Base-by-base conservation (phyloP, 2,329 filamentous ascomycete genomes). In the Aspergillus niger region DNA sequence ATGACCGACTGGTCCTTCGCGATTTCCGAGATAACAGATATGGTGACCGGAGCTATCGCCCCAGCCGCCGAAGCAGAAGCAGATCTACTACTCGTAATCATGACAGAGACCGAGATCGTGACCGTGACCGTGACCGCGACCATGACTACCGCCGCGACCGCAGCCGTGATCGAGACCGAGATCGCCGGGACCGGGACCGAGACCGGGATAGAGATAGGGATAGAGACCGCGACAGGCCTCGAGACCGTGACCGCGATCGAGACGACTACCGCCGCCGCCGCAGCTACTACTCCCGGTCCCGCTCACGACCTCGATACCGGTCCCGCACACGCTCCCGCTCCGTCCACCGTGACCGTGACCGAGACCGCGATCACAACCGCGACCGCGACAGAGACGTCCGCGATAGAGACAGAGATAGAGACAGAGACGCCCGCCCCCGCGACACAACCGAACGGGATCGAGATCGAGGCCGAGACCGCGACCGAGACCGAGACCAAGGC, bases 21-120 rank as follows among this genome's bases (percentile, higher is more conserved):
- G 72, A 70, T 55, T 74, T 68, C 62, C 70, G 69, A 28, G 59
- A 63, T 38, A 69, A 71, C 26, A 66, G 69, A 50, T 69, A 64
- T 24, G 68, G 68, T 43, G 71, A 74, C 55, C 64, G 67, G 60
- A 71, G 70, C 63, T 77, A 74, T 60, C 69, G 75, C 36, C 74
- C 72, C 41, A 61, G 54, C 48, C 70, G 70, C 58, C 72, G 73
- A 38, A 77, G 74, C 59, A 71, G 72, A 36, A 78, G 76, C 57
- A 67, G 72, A 59, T 76, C 74, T 26, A 61, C 60, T 15, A 65
- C 61, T 43, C 68, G 72, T 22, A 67, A 65, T 3, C 61, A 68
- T 47, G 70, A 72, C 54, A 65, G 69, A 56, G 69, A 70, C 32
- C 62, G 64, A 17, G 68, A 68, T 8, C 69, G 69, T 8, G 69